A percentile compares a stretch with the other conserved stretches of the same genome.
phyloP scores from a whole-genome alignment of 306 rosid species.

The Aeschynomene evenia region DNA sequence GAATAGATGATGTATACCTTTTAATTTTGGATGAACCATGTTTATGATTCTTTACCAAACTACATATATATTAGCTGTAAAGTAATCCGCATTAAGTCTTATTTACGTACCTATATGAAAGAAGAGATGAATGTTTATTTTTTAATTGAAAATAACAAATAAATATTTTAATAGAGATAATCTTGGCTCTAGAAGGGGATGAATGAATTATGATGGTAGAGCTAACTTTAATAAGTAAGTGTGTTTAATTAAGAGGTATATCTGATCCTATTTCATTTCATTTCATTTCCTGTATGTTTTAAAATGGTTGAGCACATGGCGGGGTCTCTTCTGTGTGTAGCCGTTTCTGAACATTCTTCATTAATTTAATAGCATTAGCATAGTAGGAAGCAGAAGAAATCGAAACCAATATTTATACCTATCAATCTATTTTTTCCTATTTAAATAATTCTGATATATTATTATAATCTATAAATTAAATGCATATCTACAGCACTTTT shows the following conservation, averaged over 20 bases:
- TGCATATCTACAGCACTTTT: constrained; percentile 5
- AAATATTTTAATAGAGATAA: neutral
- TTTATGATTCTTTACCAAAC: neutral
- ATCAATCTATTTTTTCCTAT: constrained; percentile 35
- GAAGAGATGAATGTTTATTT: neutral
- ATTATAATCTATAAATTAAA: constrained; percentile 1
- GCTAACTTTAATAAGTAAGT: constrained; percentile 24
- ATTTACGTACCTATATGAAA: neutral
- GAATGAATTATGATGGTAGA: constrained; percentile 14
- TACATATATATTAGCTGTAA: constrained; percentile 1
- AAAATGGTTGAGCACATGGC: constrained; percentile 77
- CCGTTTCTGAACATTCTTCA: constrained; percentile 41
- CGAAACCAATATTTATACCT: constrained; percentile 26
- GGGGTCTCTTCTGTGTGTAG: constrained; percentile 52
- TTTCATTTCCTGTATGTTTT: constrained; percentile 41
- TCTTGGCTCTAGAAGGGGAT: constrained; percentile 3
- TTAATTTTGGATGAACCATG: too few relatives aligned
- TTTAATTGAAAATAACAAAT: too few relatives aligned
- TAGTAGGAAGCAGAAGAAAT: constrained; percentile 41
- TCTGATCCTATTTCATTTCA: too few relatives aligned
- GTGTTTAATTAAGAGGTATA: constrained; percentile 19
- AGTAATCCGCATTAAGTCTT: neutral
- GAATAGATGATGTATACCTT: too few relatives aligned
- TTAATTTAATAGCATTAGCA: constrained; percentile 43
- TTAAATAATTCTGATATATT: neutral